Percentiles rank a stretch among this genome's conserved stretches.
Evolutionary conservation across 75 land plant genomes (phyloP).

Genomic region (Larix kaempferi): DNA sequence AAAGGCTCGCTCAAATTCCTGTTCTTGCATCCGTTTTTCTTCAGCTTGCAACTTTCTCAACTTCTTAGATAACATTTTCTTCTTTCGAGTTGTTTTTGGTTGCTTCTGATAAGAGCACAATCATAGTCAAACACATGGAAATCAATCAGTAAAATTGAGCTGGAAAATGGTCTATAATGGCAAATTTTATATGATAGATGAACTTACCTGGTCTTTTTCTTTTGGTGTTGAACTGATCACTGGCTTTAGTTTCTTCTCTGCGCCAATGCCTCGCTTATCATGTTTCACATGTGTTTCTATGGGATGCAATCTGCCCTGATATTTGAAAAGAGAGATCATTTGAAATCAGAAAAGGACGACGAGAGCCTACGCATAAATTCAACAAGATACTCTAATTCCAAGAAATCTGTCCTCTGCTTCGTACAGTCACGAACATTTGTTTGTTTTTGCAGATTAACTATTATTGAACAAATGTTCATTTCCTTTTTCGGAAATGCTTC

Average conservation of each 20-base stretch:
- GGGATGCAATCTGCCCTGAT: slow-evolving; percentile 81
- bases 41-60: slow-evolving; percentile 55
- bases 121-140: neutral
- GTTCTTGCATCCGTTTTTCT: slow-evolving; percentile 56
- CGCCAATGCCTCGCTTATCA: slow-evolving; percentile 81
- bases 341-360: neutral
- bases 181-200: neutral
- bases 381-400: neutral
- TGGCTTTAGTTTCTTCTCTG: slow-evolving; percentile 34
- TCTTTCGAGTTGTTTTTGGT: slow-evolving; percentile 21
- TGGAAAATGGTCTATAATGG: neutral
- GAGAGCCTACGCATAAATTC: neutral
- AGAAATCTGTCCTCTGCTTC: neutral
- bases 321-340: neutral
- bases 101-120: neutral
- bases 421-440: neutral
- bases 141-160: neutral
- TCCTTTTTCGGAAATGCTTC: neutral
- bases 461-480: neutral
- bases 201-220: neutral
- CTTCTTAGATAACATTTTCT: slow-evolving; percentile 61
- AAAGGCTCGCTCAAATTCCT: slow-evolving; percentile 65
- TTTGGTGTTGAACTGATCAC: slow-evolving; percentile 9
- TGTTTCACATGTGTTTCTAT: slow-evolving; percentile 56
- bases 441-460: no score